Base-by-base conservation (phyloP, 352 stramenopile genomes). In the Pythium pectinolyticum region DNA sequence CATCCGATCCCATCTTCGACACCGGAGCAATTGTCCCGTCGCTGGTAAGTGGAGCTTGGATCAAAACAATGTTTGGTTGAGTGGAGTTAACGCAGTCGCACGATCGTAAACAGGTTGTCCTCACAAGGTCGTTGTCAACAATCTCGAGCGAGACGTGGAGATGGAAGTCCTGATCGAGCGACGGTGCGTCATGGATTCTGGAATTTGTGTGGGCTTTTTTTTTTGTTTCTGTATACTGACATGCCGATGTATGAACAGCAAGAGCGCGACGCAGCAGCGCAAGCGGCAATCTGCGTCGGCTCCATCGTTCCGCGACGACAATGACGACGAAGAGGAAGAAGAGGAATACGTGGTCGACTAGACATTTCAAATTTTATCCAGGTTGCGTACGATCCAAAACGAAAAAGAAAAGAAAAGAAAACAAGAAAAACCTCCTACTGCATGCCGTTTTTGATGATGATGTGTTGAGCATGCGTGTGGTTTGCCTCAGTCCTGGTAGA, bases 91-190 rank as follows among this genome's bases (percentile, higher is more conserved):
- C n/a, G n/a, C n/a, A n/a, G 27, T 31, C 49, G 14, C 31, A 30
- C 48, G 50, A 41, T 49, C 6, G 5, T 49, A 6, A 57, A 4
- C 57, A 94, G 86, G 86, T 14, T 95, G 86, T 45, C 84, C 77
- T 6, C 74, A 92, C 24, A 77, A 80, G 43, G 55, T 95, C 32
- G 55, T 66, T 19, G 70, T 88, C 46, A 67, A 70, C 20, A 79
- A 65, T 17, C 74, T 95, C 37, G 86, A 95, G 66, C 86, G 84
- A 43, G 82, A 95, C 43, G 83, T 95, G 41, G 84, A 94, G 69
- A 95, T 95, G 83, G 86, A 95, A 57, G 80, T 95, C 22, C 77
- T 92, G 43, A 79, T 92, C 63, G 77, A 61, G n/a, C 73, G 77
- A 47, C 73, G 65, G 82, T 90, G 64, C 40, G 60, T 65, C 37